Evolutionary conservation across 2,329 filamentous ascomycete genomes (phyloP).

Genomic region (Aspergillus ochraceoroseus): DNA sequence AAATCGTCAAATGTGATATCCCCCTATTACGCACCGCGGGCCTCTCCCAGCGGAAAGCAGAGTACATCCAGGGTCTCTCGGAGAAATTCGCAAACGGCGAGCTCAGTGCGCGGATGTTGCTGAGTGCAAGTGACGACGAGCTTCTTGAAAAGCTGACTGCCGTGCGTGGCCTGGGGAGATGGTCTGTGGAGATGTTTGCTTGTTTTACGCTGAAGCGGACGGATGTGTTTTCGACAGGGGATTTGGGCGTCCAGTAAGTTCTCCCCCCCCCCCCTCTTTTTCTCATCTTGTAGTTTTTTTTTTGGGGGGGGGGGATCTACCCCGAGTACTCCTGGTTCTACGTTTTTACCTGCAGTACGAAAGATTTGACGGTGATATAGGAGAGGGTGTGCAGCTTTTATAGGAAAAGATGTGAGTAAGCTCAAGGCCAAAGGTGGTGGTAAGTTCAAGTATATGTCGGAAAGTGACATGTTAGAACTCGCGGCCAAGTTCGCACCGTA

Average conservation of each 20-base stretch:
- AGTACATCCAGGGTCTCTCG: conserved; percentile 84
- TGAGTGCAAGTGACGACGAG: conserved; percentile 76
- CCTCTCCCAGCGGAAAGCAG: conserved; percentile 88
- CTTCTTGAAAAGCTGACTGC: conserved; percentile 76
- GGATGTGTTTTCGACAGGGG: conserved; percentile 89
- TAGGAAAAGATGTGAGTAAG: conserved; percentile 76
- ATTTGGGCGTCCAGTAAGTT: conserved; percentile 78
- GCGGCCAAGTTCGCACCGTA: conserved; percentile 79
- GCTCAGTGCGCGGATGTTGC: conserved; percentile 68
- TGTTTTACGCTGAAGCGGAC: conserved; percentile 90
- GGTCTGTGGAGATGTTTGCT: conserved; percentile 98
- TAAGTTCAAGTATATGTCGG: conserved; percentile 98
- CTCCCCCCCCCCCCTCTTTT: not conserved
- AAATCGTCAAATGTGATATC: conserved; percentile 62
- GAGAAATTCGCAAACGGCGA: conserved; percentile 73
- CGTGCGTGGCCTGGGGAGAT: conserved; percentile 78
- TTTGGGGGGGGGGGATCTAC: no score
- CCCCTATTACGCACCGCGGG: conserved; percentile 73
- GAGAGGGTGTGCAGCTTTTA: conserved; percentile 83
- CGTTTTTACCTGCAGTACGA: not conserved
- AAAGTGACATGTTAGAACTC: conserved; percentile 83
- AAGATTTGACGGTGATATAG: conserved; percentile 32
- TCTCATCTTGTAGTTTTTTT: no score
- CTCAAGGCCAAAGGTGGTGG: conserved; percentile 72
- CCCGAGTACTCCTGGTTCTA: no score